Conservation (phyloP, 1,284 basidiomycete genomes). For the Cutaneotrichosporon spelunceum region DNA sequence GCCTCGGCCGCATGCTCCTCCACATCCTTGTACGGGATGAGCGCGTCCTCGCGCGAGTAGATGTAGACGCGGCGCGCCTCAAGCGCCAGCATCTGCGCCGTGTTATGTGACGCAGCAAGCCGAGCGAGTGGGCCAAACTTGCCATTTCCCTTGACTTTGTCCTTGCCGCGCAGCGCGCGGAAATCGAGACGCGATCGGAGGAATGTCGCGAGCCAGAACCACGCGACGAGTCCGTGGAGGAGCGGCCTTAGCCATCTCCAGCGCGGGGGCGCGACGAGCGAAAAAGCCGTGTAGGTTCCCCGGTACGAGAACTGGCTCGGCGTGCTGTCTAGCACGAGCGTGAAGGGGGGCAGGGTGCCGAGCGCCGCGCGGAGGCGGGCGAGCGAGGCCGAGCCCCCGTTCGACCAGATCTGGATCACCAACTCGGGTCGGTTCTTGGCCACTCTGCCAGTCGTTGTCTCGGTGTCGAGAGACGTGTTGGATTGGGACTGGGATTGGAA, state of each 20-base stretch:
- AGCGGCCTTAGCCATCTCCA: constrained; percentile 13
- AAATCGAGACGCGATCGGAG: neutral
- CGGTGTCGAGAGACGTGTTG: neutral
- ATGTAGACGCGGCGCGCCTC: constrained; percentile 21
- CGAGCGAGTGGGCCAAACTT: constrained; percentile 6
- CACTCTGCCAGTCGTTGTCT: too few species aligned
- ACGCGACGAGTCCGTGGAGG: constrained; percentile 10
- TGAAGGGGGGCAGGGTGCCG: constrained; percentile 11
- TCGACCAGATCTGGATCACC: constrained; percentile 23
- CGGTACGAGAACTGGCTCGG: constrained; percentile 20
- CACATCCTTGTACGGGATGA: constrained; percentile 19
- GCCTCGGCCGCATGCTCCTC: constrained; percentile 18
- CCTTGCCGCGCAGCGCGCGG: neutral
- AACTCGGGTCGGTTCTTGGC: constrained; percentile 3
- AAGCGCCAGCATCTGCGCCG: neutral
- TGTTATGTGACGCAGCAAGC: constrained; percentile 12
- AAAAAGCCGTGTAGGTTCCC: constrained; percentile 12
- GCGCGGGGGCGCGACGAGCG: neutral
- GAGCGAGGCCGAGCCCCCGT: constrained; percentile 17
- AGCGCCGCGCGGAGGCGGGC: constrained; percentile 5
- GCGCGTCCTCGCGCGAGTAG: constrained; percentile 20
- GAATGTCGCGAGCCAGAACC: constrained; percentile 16
- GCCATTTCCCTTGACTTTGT: too few species aligned
- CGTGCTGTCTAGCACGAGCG: constrained; percentile 18
- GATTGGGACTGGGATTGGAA: too few species aligned